A percentile compares a stretch with the other conserved stretches of the same genome.
Conservation (phyloP, 495 filamentous ascomycete species). For the Penicillium malachiteum region DNA sequence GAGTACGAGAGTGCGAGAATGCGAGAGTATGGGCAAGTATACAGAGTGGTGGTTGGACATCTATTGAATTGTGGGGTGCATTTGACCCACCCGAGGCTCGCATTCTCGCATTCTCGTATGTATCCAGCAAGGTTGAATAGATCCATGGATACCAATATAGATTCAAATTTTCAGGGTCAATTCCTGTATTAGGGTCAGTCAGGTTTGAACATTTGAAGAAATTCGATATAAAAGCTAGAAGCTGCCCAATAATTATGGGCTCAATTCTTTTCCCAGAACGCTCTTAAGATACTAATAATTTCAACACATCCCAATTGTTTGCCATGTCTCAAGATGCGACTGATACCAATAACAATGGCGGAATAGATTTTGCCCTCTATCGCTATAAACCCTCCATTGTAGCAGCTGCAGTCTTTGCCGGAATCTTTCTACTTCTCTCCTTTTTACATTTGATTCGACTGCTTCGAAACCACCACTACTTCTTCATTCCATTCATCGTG, state of each 20-base stretch:
- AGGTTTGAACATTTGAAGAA: too few species aligned
- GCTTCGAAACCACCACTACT: constrained; percentile 13
- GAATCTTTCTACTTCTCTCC: constrained; percentile 46
- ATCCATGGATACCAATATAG: too few species aligned
- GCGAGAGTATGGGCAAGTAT: too few species aligned
- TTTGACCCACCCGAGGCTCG: neutral
- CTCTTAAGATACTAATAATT: too few species aligned
- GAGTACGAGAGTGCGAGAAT: too few species aligned
- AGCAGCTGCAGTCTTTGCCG: constrained; percentile 49
- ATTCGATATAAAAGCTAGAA: too few species aligned
- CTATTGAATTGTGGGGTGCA: too few species aligned
- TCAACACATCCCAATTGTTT: neutral
- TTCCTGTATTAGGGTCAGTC: neutral
- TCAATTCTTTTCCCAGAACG: too few species aligned
- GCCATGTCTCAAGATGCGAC: constrained; percentile 4
- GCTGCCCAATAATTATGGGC: too few species aligned
- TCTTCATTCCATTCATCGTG: constrained; percentile 26
- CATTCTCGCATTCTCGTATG: constrained; percentile 10
- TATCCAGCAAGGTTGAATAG: too few species aligned
- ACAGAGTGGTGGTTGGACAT: too few species aligned
- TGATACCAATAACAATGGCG: neutral
- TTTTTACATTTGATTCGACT: constrained; percentile 40
- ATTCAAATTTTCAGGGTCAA: neutral
- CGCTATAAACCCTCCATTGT: constrained; percentile 44
- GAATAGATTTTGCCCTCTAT: constrained; percentile 21